These are phyloP conservation scores for Pisolithus marmoratus DNA, from an alignment of 768 basidiomycete genomes.

Conservation along the genomic window DNA sequence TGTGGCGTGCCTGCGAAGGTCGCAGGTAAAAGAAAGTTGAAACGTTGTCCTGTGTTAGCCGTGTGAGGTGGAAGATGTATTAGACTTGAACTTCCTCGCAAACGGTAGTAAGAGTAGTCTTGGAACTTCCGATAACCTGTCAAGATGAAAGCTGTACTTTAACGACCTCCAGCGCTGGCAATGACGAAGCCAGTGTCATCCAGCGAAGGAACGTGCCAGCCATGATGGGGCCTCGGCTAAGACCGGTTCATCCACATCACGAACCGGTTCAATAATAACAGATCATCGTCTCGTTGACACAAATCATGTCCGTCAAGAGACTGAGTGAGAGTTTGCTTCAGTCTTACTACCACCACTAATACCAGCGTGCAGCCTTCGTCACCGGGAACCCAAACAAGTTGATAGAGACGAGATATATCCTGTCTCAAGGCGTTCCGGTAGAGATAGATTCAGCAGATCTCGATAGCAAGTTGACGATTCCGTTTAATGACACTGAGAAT, in stretches of 20 bases:
- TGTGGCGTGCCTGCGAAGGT: background rate
- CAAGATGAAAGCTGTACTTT: too few species aligned
- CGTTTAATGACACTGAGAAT: background rate
- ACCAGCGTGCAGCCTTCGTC: slow-evolving; percentile 66
- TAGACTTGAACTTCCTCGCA: background rate
- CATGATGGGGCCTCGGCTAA: too few species aligned
- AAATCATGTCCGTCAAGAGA: slow-evolving; percentile 15
- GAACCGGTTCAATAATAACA: background rate
- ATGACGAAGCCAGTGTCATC: background rate
- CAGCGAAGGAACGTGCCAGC: background rate
- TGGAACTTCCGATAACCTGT: too few species aligned
- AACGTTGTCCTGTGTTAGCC: background rate
- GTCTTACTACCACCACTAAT: slow-evolving; percentile 7
- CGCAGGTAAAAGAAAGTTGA: background rate
- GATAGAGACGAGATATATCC: slow-evolving; percentile 79
- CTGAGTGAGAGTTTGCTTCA: slow-evolving; percentile 16
- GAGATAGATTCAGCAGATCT: slow-evolving; percentile 73
- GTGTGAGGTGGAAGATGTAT: background rate
- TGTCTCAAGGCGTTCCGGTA: slow-evolving; percentile 60
- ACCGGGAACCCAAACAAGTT: slow-evolving; percentile 95
- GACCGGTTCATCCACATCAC: background rate
- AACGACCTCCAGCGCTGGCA: too few species aligned
- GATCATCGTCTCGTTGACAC: background rate
- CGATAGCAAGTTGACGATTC: slow-evolving; percentile 54
- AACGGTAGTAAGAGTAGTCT: too few species aligned